Conservation (phyloP, 257 asterid species). For the Solanum clarkiae region DNA sequence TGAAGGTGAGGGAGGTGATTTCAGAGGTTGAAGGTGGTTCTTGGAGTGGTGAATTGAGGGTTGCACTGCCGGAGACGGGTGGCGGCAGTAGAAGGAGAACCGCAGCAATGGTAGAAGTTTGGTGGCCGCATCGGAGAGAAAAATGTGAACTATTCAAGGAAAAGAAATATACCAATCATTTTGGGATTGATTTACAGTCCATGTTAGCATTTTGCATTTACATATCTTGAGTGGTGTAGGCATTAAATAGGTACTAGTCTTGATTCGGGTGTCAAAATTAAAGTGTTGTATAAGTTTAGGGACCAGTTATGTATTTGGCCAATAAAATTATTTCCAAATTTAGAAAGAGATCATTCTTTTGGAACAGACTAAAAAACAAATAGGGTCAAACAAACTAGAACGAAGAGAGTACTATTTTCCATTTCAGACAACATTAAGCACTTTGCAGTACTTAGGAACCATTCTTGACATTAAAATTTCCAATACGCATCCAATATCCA, state of each 20-base stretch:
- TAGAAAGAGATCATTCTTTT: neutral
- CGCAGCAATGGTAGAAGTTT: neutral
- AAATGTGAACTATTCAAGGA: neutral
- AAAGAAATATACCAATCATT: neutral
- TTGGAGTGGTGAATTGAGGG: neutral
- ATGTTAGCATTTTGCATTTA: neutral
- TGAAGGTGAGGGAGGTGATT: neutral
- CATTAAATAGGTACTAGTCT: neutral
- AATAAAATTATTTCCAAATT: neutral
- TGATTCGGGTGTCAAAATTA: neutral
- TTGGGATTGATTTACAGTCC: neutral
- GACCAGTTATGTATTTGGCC: neutral
- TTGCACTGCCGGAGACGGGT: neutral
- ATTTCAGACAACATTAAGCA: neutral
- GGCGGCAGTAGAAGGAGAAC: neutral
- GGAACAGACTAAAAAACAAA: neutral
- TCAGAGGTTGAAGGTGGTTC: neutral
- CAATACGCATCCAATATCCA: neutral
- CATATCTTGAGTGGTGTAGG: neutral
- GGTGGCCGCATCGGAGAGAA: neutral
- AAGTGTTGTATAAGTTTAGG: neutral
- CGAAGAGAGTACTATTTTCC: neutral
- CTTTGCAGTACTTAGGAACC: neutral
- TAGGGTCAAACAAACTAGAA: neutral
- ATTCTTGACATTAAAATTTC: neutral